These are phyloP conservation scores for Pseudognaphalium luteoalbum DNA, from an alignment of 129 eudicot species.

Conservation along the genomic window DNA sequence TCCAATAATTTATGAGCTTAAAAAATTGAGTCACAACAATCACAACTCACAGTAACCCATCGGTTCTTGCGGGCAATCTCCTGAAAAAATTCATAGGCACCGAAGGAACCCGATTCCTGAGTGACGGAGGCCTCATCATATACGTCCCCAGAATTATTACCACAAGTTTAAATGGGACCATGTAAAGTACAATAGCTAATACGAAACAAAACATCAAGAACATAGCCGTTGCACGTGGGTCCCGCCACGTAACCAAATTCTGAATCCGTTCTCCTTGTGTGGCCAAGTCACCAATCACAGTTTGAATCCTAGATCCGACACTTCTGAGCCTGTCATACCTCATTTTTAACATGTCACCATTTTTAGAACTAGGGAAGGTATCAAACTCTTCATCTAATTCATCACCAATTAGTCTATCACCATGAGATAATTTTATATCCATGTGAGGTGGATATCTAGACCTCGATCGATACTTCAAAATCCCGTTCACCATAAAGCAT, in stretches of 20 bases:
- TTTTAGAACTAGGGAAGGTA: constrained; percentile 30
- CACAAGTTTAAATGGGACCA: constrained; percentile 26
- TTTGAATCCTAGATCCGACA: constrained; percentile 38
- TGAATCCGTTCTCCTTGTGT: constrained; percentile 44
- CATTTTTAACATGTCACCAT: constrained; percentile 24
- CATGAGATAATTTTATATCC: constrained; percentile 35
- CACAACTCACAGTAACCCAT: constrained; percentile 34
- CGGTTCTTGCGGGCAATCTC: constrained; percentile 35
- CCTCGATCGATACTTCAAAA: constrained; percentile 25
- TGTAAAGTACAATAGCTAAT: constrained; percentile 29
- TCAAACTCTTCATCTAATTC: constrained; percentile 44
- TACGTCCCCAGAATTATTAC: constrained; percentile 15
- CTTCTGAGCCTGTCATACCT: constrained; percentile 38
- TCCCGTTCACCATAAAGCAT: constrained; percentile 22
- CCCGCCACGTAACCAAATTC: constrained; percentile 36
- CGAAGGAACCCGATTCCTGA: constrained; percentile 31
- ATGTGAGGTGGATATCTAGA: constrained; percentile 42
- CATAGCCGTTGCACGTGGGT: constrained; percentile 40
- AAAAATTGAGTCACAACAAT: not conserved
- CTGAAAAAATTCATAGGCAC: constrained; percentile 37
- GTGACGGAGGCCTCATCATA: constrained; percentile 34
- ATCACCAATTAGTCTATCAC: constrained; percentile 18
- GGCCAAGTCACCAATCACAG: constrained; percentile 32
- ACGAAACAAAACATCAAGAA: constrained; percentile 29
- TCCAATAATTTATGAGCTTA: not conserved